phyloP scores from a whole-genome alignment of 169 alveolate species.

The Plasmodium yoelii region DNA sequence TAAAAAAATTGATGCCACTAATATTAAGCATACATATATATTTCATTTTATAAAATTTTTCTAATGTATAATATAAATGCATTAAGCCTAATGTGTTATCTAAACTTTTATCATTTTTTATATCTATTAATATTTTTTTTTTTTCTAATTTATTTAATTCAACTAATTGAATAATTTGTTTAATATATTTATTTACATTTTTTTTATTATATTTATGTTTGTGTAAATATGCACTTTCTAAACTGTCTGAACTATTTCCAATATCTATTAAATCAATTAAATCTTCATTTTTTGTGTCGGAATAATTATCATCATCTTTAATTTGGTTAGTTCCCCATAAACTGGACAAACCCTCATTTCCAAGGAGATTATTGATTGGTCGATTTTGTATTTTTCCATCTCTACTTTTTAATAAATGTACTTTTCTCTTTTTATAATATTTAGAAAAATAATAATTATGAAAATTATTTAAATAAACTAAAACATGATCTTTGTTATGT shows the following conservation, averaged over 20 bases:
- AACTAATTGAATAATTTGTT: slow-evolving; percentile 43
- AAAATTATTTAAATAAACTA: slow-evolving; percentile 60
- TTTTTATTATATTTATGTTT: slow-evolving; percentile 74
- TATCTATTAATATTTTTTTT: slow-evolving; percentile 65
- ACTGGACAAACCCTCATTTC: too few species aligned
- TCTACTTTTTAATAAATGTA: slow-evolving; percentile 38
- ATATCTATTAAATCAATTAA: slow-evolving; percentile 59
- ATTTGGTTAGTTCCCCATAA: too few species aligned
- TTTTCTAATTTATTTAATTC: slow-evolving; percentile 59
- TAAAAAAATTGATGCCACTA: slow-evolving; percentile 27
- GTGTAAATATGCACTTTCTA: slow-evolving; percentile 74
- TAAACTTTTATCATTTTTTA: slow-evolving; percentile 32
- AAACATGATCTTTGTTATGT: slow-evolving; percentile 58
- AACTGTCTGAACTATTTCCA: slow-evolving; percentile 65
- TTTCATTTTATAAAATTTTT: slow-evolving; percentile 74
- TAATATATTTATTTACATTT: slow-evolving; percentile 43
- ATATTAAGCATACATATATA: slow-evolving; percentile 54
- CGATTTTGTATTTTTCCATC: neutral
- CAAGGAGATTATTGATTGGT: too few species aligned
- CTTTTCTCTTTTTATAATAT: slow-evolving; percentile 65
- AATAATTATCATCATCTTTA: too few species aligned
- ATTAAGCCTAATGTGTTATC: slow-evolving; percentile 48
- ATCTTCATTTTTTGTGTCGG: slow-evolving; percentile 5
- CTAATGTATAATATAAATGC: slow-evolving; percentile 72
- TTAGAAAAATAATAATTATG: slow-evolving; percentile 72